Evolutionary conservation across 257 asterid genomes (phyloP).

Genomic region (Thymus quinquecostatus): DNA sequence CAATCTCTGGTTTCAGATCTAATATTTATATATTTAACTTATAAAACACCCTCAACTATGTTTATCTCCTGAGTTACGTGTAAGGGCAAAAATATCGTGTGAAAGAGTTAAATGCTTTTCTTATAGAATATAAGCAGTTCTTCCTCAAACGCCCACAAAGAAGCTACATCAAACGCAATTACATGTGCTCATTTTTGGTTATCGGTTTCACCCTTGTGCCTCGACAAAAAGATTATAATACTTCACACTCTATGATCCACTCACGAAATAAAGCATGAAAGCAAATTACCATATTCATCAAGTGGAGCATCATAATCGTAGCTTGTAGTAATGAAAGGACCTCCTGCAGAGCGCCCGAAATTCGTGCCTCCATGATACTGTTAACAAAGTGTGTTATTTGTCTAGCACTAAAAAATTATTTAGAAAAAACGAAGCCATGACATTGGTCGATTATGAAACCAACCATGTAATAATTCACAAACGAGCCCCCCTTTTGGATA

Average conservation of each 20-base stretch:
- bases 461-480: conserved; percentile 94
- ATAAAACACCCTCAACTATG: conserved; percentile 9
- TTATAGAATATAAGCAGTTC: not conserved
- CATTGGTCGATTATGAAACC: conserved; percentile 31
- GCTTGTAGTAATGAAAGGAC: conserved; percentile 93
- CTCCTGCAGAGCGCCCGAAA: conserved; percentile 94
- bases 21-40: not conserved
- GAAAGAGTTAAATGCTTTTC: not conserved
- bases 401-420: not conserved
- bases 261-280: not conserved
- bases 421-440: conserved; percentile 6
- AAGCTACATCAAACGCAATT: not conserved
- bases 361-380: conserved; percentile 96
- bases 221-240: not conserved
- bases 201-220: not conserved
- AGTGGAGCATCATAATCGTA: conserved; percentile 95
- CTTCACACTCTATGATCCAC: not conserved
- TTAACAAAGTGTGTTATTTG: conserved; percentile 26
- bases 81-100: not conserved
- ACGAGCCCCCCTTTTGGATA: conserved; percentile 89
- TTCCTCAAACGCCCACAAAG: not conserved
- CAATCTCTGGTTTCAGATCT: conserved; percentile 11
- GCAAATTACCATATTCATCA: conserved; percentile 67
- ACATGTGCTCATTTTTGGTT: not conserved
- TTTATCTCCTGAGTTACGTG: conserved; percentile 7